Conservation (phyloP, 139 green algal genomes). For the Coccomyxa sp. region DNA sequence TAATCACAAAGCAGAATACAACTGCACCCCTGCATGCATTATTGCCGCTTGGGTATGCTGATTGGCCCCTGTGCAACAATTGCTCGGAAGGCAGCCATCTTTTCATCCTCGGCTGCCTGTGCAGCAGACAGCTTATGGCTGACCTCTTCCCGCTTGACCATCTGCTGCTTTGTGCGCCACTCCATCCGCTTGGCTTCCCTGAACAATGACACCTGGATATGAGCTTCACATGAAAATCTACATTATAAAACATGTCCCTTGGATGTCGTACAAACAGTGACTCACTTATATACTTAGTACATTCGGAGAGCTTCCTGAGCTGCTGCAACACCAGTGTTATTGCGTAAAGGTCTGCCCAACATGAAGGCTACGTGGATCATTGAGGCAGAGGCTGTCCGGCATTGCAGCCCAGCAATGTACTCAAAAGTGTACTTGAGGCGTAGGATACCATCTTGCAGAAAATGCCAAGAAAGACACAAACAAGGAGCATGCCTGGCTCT, state of each 20-base stretch:
- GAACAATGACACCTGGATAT: neutral
- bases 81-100: constrained; percentile 39
- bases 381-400: no score
- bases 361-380: no score
- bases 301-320: no score
- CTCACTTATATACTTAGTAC: neutral
- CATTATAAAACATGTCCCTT: neutral
- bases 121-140: neutral
- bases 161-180: constrained; percentile 5
- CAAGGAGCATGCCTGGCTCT: constrained; percentile 38
- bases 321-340: neutral
- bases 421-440: no score
- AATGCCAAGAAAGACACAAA: neutral
- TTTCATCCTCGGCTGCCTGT: constrained; percentile 28
- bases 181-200: constrained; percentile 20
- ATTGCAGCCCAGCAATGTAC: no score
- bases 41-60: constrained; percentile 31
- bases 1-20: no score
- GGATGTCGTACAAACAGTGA: neutral
- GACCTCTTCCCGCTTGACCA: constrained; percentile 9
- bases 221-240: neutral
- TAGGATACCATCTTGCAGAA: neutral
- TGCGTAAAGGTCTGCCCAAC: no score
- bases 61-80: constrained; percentile 29
- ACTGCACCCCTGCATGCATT: no score